Evolutionary conservation across 768 basidiomycete species (phyloP).

Genomic region (Boletus fagicola): DNA sequence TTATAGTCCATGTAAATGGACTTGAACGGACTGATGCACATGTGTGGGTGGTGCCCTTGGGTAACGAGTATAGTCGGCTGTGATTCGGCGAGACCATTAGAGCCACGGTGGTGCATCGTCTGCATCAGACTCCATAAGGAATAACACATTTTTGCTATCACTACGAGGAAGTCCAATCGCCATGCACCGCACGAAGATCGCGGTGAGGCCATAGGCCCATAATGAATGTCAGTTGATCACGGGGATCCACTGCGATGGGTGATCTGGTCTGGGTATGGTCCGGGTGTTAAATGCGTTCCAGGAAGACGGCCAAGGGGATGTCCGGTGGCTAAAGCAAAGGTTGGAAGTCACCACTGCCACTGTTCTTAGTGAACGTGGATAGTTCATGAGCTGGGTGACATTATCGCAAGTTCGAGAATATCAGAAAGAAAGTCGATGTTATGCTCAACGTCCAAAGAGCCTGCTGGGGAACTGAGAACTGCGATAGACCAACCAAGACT

Average conservation of each 20-base stretch:
- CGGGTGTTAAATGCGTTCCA: background rate
- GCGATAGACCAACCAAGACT: too few relatives aligned
- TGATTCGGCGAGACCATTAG: background rate
- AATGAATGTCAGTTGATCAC: background rate
- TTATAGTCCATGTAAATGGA: background rate
- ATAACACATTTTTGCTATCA: background rate
- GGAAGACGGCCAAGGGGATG: background rate
- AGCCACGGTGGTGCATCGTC: background rate
- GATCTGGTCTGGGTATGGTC: background rate
- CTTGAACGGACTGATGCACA: background rate
- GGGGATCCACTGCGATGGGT: background rate
- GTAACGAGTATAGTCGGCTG: background rate
- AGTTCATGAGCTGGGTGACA: background rate
- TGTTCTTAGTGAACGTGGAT: background rate
- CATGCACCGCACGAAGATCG: background rate
- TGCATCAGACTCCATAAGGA: background rate
- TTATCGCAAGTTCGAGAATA: background rate
- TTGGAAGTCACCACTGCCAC: background rate
- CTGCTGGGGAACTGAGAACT: background rate
- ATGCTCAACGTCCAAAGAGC: background rate
- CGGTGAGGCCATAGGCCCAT: background rate
- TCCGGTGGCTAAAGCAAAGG: background rate
- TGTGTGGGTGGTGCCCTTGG: background rate
- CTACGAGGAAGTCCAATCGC: background rate
- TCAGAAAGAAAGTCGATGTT: background rate